A percentile compares a stretch with the other conserved stretches of the same genome.
phyloP scores from a whole-genome alignment of 1,284 basidiomycete genomes.

The Moesziomyces antarcticus region DNA sequence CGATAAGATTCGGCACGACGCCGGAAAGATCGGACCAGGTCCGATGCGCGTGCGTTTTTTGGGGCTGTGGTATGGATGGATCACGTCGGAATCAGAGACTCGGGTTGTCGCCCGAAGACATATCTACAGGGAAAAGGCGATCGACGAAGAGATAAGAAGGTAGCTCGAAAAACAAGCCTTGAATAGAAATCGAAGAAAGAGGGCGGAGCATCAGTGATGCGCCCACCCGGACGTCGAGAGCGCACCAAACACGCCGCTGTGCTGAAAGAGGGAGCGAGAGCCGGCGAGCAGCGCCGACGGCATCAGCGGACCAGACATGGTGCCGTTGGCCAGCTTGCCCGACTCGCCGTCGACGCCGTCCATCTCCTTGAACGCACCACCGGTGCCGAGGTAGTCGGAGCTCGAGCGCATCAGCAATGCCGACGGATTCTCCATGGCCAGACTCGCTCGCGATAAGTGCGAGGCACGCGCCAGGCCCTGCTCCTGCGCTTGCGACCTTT shows the following conservation, averaged over 20 bases:
- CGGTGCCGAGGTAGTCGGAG: conserved; percentile 20
- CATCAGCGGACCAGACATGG: conserved; percentile 42
- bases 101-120: neutral
- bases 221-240: conserved; percentile 36
- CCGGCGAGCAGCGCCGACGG: conserved; percentile 43
- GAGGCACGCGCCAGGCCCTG: conserved; percentile 4
- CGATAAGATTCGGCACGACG: neutral
- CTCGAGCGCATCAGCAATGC: conserved; percentile 26
- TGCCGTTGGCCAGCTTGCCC: conserved; percentile 35
- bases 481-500: conserved; percentile 4
- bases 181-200: neutral
- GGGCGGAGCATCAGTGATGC: conserved; percentile 1
- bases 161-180: no score
- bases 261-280: conserved; percentile 33
- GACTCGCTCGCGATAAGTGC: conserved; percentile 26
- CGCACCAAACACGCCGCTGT: conserved; percentile 38
- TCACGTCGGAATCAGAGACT: no score
- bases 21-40: no score
- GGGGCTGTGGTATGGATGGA: conserved; percentile 1
- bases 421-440: conserved; percentile 30
- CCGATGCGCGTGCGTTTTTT: conserved; percentile 5
- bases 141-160: neutral
- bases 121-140: conserved; percentile 9
- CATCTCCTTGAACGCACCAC: conserved; percentile 24
- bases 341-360: conserved; percentile 29